Conservation (phyloP, 2,329 filamentous ascomycete genomes). For the Neoascochyta sp. region DNA sequence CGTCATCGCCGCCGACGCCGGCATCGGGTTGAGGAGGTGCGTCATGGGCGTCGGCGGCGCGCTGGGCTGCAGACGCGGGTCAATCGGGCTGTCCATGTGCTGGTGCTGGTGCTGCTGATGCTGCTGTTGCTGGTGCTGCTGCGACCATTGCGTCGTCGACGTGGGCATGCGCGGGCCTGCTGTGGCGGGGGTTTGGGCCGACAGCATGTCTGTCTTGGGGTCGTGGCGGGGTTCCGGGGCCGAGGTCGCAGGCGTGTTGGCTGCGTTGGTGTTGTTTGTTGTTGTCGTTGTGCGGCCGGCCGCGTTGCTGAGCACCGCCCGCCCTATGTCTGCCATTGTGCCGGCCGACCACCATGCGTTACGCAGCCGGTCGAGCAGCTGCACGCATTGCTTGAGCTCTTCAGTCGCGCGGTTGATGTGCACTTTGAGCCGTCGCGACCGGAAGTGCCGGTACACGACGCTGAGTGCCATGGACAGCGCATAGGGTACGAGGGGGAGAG, state of each 20-base stretch:
- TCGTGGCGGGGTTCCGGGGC: slow-evolving; percentile 18
- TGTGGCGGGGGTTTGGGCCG: slow-evolving; percentile 16
- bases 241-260: slow-evolving; percentile 29
- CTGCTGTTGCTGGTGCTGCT: no score
- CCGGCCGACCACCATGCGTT: slow-evolving; percentile 47
- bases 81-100: slow-evolving; percentile 26
- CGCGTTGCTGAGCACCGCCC: slow-evolving; percentile 39
- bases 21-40: slow-evolving; percentile 28
- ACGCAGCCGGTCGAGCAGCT: slow-evolving; percentile 43
- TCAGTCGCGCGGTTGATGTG: slow-evolving; percentile 47
- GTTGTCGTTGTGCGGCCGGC: slow-evolving; percentile 35
- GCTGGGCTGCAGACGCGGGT: slow-evolving; percentile 32
- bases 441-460: slow-evolving; percentile 56
- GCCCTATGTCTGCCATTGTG: slow-evolving; percentile 44
- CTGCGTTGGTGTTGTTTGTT: no score
- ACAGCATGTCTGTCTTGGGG: slow-evolving; percentile 18
- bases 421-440: slow-evolving; percentile 49
- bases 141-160: slow-evolving; percentile 21
- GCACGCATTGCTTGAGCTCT: slow-evolving; percentile 45
- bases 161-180: slow-evolving; percentile 9
- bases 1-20: slow-evolving; percentile 20
- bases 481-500: slow-evolving; percentile 55
- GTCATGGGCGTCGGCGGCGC: slow-evolving; percentile 27
- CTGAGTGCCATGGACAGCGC: slow-evolving; percentile 54
- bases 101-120: no score